Base-by-base conservation (phyloP, 176 grass and related monocot species). In the Triticum turgidum region DNA sequence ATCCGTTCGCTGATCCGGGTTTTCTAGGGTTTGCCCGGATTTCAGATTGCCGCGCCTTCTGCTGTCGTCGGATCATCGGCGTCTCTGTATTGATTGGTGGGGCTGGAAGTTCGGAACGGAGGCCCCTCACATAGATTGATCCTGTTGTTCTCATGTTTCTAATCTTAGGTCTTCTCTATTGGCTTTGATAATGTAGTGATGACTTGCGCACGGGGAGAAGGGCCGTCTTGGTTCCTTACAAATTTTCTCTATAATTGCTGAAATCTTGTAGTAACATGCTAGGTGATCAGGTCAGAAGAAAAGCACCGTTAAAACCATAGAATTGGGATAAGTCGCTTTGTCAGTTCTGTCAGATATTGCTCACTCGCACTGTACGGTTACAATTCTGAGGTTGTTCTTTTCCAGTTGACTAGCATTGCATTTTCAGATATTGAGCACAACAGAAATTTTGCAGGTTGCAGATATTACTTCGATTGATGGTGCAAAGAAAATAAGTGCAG, bases 381-480 rank as follows among this genome's bases (percentile, higher is more conserved):
- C 56, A 73, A 11, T 7, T 29, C 1, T 30, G 41, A 9, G 0
- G 5, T 17, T 69, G 25, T 3, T 72, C 54, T 29, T 77, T 71
- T 59, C 69, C 34, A 18, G 10, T 45, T 72, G 37, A 42, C 14
- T 61, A 29, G 25, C 42, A 29, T 75, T 49, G 34, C 3, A 7
- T 1, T 69, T 37, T 35, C 47, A 65, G 54, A 21, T 58, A 85
- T 61, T 91, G 35, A 91, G 29, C 7, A 18, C n/a, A 32, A 47
- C 75, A 51, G 61, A 13, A 80, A 69, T n/a, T 80, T 17, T 7
- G 81, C 81, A 84, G 85, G 69, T 69, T 69, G 13, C 9, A 47
- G 74, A 7, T 9, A 13, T 41, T 90, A 68, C 12, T 24, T 81
- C 12, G 11, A 20, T 59, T 74, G 85, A 80, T 87, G 83, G 61